Base-by-base conservation (phyloP, 495 filamentous ascomycete genomes). In the Trichoderma reesei region DNA sequence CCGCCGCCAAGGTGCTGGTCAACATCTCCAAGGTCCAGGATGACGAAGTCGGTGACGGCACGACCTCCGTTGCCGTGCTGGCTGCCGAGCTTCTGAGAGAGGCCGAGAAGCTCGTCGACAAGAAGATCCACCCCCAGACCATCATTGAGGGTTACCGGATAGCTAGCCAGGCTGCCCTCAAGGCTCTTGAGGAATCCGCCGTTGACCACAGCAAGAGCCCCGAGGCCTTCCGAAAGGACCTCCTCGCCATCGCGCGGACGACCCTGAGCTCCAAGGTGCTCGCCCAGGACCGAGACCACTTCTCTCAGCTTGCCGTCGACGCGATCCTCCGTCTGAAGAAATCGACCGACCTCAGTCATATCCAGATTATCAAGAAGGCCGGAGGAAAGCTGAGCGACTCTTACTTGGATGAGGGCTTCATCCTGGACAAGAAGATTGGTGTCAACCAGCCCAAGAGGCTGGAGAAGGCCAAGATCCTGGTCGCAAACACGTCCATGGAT, bases 1-100 rank as follows among this genome's bases (percentile, higher is more conserved):
- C 94, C 26, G 94, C 94, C 0, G 94, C 94, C 31, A 98, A 98
- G 78, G 90, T 93, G 3, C 84, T 98, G 56, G 94, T 98, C 68
- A 98, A 98, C 74, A 98, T 98, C 72, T 98, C 94, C 61, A 98
- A 98, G 79, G 94, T 98, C 3, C 94, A 98, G 74, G 94, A 98
- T 72, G 94, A 98, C 73, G 95, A 98, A 72, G 94, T 98, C 31
- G 94, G 94, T 68, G 94, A 65, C 56, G 63, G 63, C 54, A 65
- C 63, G 33, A 75, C 73, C 14, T 80, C 77, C 36, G 91, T 96
- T 18, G 86, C 91, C 37, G 95, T 98, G 13, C 80, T 98, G 66
- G 91, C 94, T 26, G 95, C 94, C 31, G 94, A 98, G 79, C 83
- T 98, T 51, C 83, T 98, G 60, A 89, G 95, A 60, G 95, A 98